These are phyloP conservation scores for Ilex aquifolium DNA, from an alignment of 257 asterid species.

Conservation along the genomic window DNA sequence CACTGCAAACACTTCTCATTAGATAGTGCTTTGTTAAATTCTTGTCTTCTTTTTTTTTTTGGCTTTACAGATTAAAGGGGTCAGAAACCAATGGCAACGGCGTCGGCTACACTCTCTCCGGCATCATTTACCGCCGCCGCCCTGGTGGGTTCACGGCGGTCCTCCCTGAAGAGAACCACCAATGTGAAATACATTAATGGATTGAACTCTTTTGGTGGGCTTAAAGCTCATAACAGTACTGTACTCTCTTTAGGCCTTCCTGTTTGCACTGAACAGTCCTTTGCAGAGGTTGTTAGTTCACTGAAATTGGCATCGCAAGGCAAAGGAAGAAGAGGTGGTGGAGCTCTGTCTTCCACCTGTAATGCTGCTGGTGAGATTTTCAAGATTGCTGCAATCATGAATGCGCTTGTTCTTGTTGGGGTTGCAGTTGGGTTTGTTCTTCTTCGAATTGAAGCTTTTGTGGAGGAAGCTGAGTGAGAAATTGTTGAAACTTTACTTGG, in stretches of 20 bases:
- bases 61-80: neutral
- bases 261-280: conserved; percentile 50
- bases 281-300: conserved; percentile 58
- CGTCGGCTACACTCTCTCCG: conserved; percentile 37
- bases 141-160: conserved; percentile 20
- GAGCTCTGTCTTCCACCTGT: conserved; percentile 61
- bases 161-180: conserved; percentile 20
- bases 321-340: conserved; percentile 34
- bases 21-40: too few species aligned
- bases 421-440: conserved; percentile 89
- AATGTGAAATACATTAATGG: conserved; percentile 56
- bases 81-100: conserved; percentile 40
- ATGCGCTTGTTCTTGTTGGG: conserved; percentile 61
- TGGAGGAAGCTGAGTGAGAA: conserved; percentile 63
- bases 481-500: conserved; percentile 1
- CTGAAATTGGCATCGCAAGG: conserved; percentile 29
- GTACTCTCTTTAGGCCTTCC: conserved; percentile 51
- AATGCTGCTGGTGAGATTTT: conserved; percentile 61
- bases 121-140: conserved; percentile 37
- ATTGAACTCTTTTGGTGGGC: conserved; percentile 72
- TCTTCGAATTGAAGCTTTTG: conserved; percentile 64
- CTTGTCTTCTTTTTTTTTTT: too few species aligned
- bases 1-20: neutral
- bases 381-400: conserved; percentile 63
- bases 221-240: conserved; percentile 68